Evolutionary conservation across 495 filamentous ascomycete genomes (phyloP).

Genomic region (Filosporella fistucella): DNA sequence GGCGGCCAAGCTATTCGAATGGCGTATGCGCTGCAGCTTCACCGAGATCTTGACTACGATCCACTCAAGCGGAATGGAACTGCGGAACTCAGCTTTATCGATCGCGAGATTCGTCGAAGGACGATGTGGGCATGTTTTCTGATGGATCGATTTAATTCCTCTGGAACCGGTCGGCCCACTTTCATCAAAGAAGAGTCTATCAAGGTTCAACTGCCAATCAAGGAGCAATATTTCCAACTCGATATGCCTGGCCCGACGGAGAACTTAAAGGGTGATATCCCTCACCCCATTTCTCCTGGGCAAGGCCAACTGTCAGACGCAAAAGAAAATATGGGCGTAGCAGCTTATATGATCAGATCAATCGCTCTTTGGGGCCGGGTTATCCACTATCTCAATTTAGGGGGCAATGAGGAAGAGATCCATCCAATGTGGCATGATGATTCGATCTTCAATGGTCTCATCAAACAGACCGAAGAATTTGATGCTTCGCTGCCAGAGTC

Average conservation of each 20-base stretch:
- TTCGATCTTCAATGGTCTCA: constrained; percentile 69
- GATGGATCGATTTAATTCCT: constrained; percentile 97
- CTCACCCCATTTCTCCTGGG: constrained; percentile 58
- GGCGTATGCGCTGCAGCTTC: constrained; percentile 93
- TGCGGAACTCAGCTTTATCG: constrained; percentile 77
- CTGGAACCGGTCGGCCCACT: constrained; percentile 89
- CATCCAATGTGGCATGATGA: constrained; percentile 76
- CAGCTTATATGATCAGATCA: constrained; percentile 83
- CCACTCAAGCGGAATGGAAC: constrained; percentile 62
- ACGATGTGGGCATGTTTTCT: constrained; percentile 98
- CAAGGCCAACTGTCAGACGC: constrained; percentile 61
- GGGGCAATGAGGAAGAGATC: constrained; percentile 76
- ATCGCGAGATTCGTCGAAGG: constrained; percentile 84
- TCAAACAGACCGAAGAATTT: constrained; percentile 68
- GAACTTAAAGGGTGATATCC: constrained; percentile 69
- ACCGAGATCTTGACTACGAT: constrained; percentile 89
- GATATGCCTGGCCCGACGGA: constrained; percentile 89
- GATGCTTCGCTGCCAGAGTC: constrained; percentile 61
- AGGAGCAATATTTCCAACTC: constrained; percentile 84
- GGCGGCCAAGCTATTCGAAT: constrained; percentile 93
- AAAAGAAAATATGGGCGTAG: constrained; percentile 87
- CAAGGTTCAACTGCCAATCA: constrained; percentile 85
- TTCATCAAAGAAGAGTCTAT: constrained; percentile 86
- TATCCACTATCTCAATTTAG: constrained; percentile 85
- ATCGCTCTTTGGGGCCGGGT: constrained; percentile 88